Percentiles rank a stretch among this genome's conserved stretches.
Evolutionary conservation across 495 filamentous ascomycete species (phyloP).

Genomic region (Xylaria nigripes): DNA sequence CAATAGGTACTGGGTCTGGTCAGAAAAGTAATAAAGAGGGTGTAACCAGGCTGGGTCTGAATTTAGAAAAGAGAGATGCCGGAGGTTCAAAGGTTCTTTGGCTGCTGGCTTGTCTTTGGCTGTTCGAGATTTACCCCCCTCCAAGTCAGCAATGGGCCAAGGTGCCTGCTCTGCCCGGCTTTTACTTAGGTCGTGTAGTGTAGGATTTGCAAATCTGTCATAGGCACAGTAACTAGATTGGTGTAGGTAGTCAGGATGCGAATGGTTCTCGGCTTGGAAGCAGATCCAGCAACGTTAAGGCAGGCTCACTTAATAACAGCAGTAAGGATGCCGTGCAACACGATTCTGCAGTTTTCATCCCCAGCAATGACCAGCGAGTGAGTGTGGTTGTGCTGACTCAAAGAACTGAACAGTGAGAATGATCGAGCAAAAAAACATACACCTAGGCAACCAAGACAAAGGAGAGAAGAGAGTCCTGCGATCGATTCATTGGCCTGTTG

Average conservation of each 20-base stretch:
- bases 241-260: not conserved
- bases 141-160: constrained; percentile 3
- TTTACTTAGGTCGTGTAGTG: not conserved
- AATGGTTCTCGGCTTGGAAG: constrained; percentile 1
- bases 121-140: not conserved
- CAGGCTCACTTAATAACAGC: not conserved
- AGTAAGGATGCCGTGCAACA: not conserved
- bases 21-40: constrained; percentile 7
- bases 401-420: not conserved
- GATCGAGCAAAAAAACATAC: not conserved
- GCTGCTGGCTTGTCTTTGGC: constrained; percentile 9
- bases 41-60: constrained; percentile 1
- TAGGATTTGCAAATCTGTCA: constrained; percentile 2
- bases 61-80: constrained; percentile 8
- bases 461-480: not conserved
- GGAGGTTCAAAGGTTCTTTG: constrained; percentile 4
- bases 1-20: not conserved
- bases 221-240: not conserved
- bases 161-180: not conserved
- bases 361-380: not conserved
- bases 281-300: constrained; percentile 7
- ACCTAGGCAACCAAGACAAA: not conserved
- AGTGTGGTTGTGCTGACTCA: not conserved
- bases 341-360: not conserved
- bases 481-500: constrained; percentile 2